Evolutionary conservation across 257 asterid genomes (phyloP), one percentile per base, ranked within the genome.

Genomic region (Mitragyna speciosa): DNA sequence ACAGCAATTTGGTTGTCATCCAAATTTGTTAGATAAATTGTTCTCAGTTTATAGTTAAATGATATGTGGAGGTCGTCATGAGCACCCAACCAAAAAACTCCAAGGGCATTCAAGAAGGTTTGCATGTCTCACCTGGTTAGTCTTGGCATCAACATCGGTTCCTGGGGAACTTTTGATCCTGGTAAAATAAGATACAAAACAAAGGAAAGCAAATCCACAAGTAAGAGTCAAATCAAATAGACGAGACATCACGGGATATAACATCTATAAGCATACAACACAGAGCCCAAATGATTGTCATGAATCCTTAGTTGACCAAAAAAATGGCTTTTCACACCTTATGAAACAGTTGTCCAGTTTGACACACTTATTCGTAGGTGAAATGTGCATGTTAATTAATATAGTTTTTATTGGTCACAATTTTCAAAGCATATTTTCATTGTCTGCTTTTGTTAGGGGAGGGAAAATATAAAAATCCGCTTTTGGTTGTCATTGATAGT

Each of bases 111-210:
- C 26, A 26, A 58, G 39, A 56, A 70, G 75, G 58, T 61, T n/a
- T 47, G 30, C 67, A 22, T 28, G 63, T 78, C 71, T 73, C 78
- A 86, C 90, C 88, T 87, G 90, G 78, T 70, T 79, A 67, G 63
- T 76, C 81, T 83, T 82, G 5, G 80, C 58, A 70, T 83, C 84
- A 61, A 47, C 72, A 36, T 87, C 87, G 11, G 83, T 80, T 47
- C 49, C 77, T n/a, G 69, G 78, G 73, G 58, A 70, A 72, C 78
- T 87, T 72, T 83, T 83, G n/a, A 85, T 75, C 84, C 90, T 87
- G 86, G 73, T 73, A 48, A 68, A 58, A 30, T 36, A 28, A 43
- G 5, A 64, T 20, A 78, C 6, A 49, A 30, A 6, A 43, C 11
- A 76, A 79, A n/a, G 28, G 52, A 58, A 74, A 36, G 61, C 28